These are phyloP conservation scores for Pharnaceum exiguum DNA, from an alignment of 148 eudicot species.

Conservation along the genomic window DNA sequence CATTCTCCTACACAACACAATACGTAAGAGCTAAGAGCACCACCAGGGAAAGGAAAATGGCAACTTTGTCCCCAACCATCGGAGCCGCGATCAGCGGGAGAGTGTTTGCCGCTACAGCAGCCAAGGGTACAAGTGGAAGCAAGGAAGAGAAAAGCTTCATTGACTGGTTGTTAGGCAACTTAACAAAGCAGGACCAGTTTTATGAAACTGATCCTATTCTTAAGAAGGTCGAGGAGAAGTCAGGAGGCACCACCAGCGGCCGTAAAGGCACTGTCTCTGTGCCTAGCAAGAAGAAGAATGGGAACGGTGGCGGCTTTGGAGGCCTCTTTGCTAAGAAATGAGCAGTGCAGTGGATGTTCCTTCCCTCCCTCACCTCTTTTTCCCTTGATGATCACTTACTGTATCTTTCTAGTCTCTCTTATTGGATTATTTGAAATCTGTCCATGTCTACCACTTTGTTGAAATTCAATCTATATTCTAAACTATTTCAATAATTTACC, in stretches of 20 bases:
- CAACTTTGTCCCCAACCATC: conserved; percentile 14
- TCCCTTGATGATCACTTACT: neutral
- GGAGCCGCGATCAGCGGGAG: conserved; percentile 17
- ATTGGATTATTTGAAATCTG: conserved; percentile 1
- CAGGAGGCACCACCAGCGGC: conserved; percentile 17
- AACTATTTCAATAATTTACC: neutral
- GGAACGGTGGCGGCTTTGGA: conserved; percentile 61
- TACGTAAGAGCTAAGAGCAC: neutral
- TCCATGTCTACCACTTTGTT: neutral
- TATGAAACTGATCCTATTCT: conserved; percentile 33
- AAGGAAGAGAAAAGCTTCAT: conserved; percentile 28
- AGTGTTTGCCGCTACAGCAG: conserved; percentile 21
- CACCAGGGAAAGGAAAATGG: conserved; percentile 3
- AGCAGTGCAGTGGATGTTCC: neutral
- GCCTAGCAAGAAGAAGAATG: conserved; percentile 47
- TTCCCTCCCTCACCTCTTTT: neutral
- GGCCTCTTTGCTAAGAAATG: conserved; percentile 70
- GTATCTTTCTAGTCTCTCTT: neutral
- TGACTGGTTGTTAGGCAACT: conserved; percentile 24
- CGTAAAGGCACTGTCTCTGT: conserved; percentile 36
- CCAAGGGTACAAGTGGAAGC: conserved; percentile 16
- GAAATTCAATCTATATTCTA: conserved; percentile 17
- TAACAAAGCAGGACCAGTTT: conserved; percentile 29
- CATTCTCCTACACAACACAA: neutral
- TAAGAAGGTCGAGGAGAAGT: conserved; percentile 22